Percentiles rank a stretch among this genome's conserved stretches.
Evolutionary conservation across 202 grass and related monocot species (phyloP).

Genomic region (Elaeis oleifera): DNA sequence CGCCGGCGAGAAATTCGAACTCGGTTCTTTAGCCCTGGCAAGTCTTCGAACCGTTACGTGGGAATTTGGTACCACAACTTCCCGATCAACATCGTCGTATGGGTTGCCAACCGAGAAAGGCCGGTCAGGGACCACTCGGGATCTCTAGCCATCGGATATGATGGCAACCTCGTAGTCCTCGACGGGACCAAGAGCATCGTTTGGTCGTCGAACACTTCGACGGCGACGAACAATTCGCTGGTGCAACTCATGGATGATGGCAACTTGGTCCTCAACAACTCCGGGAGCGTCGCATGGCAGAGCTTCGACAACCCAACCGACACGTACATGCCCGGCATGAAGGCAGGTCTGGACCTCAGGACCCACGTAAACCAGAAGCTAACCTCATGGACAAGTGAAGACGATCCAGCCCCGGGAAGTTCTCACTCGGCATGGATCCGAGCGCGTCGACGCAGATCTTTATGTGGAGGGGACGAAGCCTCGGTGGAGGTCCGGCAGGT

Average conservation of each 20-base stretch:
- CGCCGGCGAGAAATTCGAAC: conserved; percentile 38
- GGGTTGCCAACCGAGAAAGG: conserved; percentile 60
- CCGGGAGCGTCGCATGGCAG: background rate
- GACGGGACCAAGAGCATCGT: conserved; percentile 13
- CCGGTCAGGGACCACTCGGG: background rate
- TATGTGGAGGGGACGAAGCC: conserved; percentile 4
- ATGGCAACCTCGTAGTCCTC: conserved; percentile 28
- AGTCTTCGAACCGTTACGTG: conserved; percentile 42
- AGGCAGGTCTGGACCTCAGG: conserved; percentile 22
- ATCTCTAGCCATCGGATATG: conserved; percentile 2
- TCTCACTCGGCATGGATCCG: conserved; percentile 71
- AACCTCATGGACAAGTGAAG: conserved; percentile 61
- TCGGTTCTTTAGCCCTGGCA: conserved; percentile 27
- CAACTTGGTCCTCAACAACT: conserved; percentile 31
- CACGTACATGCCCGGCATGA: conserved; percentile 20
- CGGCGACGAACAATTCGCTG: conserved; percentile 10
- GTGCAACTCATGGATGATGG: conserved; percentile 27
- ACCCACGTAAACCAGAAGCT: conserved; percentile 34
- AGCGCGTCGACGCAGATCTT: conserved; percentile 23
- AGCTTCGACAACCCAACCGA: conserved; percentile 11
- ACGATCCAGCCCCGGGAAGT: conserved; percentile 66
- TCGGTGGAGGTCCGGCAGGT: conserved; percentile 39
- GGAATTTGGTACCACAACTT: conserved; percentile 64
- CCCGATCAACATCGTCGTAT: conserved; percentile 25
- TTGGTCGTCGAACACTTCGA: conserved; percentile 40